Evolutionary conservation across 768 basidiomycete species (phyloP).

Genomic region (Chiua virens): DNA sequence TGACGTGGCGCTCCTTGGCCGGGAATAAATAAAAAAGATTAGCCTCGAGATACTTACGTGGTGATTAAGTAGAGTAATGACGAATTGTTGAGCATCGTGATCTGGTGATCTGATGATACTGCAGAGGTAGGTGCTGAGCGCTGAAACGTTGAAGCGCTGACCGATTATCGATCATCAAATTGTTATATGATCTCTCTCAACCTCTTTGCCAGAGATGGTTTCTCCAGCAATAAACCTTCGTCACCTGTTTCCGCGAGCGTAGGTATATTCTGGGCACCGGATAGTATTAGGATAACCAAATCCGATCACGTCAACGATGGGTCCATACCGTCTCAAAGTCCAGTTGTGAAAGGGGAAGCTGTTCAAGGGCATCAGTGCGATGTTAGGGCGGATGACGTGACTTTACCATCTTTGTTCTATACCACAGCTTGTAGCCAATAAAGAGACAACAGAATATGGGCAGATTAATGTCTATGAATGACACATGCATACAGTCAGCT

Average conservation of each 20-base stretch:
- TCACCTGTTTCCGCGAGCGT: slow-evolving; percentile 66
- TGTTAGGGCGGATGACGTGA: background rate
- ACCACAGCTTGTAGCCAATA: slow-evolving; percentile 42
- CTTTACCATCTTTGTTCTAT: slow-evolving; percentile 22
- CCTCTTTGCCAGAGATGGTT: background rate
- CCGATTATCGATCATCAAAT: no score
- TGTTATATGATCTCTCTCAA: background rate
- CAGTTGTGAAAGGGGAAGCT: no score
- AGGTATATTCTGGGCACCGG: slow-evolving; percentile 54
- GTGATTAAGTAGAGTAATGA: no score
- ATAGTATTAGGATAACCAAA: background rate
- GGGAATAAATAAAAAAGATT: no score
- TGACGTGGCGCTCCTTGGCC: no score
- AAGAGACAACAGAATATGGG: slow-evolving; percentile 45
- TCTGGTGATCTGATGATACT: no score
- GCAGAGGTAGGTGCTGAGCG: no score
- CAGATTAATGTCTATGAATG: slow-evolving; percentile 36
- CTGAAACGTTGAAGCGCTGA: no score
- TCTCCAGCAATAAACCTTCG: slow-evolving; percentile 13
- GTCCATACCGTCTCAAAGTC: no score
- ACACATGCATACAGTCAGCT: background rate
- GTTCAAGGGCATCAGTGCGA: background rate
- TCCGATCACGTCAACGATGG: no score
- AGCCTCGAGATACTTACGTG: no score
- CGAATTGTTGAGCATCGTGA: no score